Evolutionary conservation across 2,329 filamentous ascomycete genomes (phyloP), one percentile per base, ranked within the genome.

Genomic region (Raffaelea ambrosiae): DNA sequence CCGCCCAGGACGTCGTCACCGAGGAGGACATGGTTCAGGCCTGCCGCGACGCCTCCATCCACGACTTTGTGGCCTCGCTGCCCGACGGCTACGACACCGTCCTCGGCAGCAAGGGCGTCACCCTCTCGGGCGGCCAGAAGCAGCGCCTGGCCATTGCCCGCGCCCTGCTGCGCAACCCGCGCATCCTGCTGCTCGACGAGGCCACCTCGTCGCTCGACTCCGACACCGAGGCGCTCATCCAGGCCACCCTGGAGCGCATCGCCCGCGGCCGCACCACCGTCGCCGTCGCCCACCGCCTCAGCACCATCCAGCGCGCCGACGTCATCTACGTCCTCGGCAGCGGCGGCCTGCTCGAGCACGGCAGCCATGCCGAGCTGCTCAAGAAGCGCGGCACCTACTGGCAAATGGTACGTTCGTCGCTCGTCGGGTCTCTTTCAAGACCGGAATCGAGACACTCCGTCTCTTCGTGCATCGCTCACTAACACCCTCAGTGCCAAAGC

Each of bases 251-350:
- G 58, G 82, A 87, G 66, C 71, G 69, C 42, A 79, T 78, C 0
- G 73, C 71, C 2, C 68, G 70, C 49, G 75, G 75, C 2, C 66
- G 89, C 45, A 95, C 89, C 7, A 97, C 91, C 0, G 93, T 98
- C 53, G 90, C 91, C 1, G 91, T 98, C 1, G 93, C 93, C 3
- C 91, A 98, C 66, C 76, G 93, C 21, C 70, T 98, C 5, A 88
- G 83, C 59, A 96, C 93, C 0, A 96, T 97, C 51, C 89, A 95
- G 62, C 90, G 93, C 62, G 91, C 91, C 0, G 91, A 97, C 61
- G 70, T 91, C 43, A 97, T 97, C 57, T 96, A 94, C 55, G 91
- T 97, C n/a, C 93, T 97, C 62, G 90, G 96, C 63, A 83, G 87
- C 58, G 93, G 91, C 8, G 77, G 80, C 51, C 79, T 97, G 40